Base-by-base conservation (phyloP, 2,329 filamentous ascomycete genomes). In the Ophiocordyceps camponoti-floridani region DNA sequence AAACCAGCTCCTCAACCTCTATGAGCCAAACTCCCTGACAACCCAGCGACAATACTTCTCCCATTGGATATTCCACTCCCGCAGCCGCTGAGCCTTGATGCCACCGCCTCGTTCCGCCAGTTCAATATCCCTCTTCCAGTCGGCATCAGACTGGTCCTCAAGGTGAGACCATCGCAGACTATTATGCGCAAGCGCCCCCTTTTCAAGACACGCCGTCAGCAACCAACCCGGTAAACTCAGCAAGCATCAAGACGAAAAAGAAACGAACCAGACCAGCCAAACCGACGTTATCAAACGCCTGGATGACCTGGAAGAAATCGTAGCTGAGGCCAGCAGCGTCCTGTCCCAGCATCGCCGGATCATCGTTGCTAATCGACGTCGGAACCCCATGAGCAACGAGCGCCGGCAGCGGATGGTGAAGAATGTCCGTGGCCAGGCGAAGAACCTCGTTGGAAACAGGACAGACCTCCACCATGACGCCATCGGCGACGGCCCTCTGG, bases 331-430 rank as follows among this genome's bases (percentile, higher is more conserved):
- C 41, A 9, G 41, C 41, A 9, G 41, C 27, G 30, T 43, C 41
- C 41, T 43, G 41, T n/a, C 41, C 41, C n/a, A 43, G 16, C 27
- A 43, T 33, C 1, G 41, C 41, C 5, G 28, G 41, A 16, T 43
- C 41, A 14, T 43, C 41, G 28, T 43, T 43, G 28, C 28, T 43
- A 11, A 43, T 31, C n/a, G 41, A 30, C 13, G 41, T 43, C 9
- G 41, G 41, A 28, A 43, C 41, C n/a, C 41, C 41, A n/a, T 43
- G 41, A n/a, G 41, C 41, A 43, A 43, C 41, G 28, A 43, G 30
- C 6, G 41, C 41, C 41, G 41, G 41, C 27, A 43, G 16, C 9
- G 41, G 41, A 19, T 43, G 41, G 16, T 43, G 41, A 6, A 43
- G 41, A 14, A 43, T 31, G n/a, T 43, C 41, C 12, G 41, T 43